Evolutionary conservation across 306 rosid species (phyloP).

Genomic region (Rubus idaeus): DNA sequence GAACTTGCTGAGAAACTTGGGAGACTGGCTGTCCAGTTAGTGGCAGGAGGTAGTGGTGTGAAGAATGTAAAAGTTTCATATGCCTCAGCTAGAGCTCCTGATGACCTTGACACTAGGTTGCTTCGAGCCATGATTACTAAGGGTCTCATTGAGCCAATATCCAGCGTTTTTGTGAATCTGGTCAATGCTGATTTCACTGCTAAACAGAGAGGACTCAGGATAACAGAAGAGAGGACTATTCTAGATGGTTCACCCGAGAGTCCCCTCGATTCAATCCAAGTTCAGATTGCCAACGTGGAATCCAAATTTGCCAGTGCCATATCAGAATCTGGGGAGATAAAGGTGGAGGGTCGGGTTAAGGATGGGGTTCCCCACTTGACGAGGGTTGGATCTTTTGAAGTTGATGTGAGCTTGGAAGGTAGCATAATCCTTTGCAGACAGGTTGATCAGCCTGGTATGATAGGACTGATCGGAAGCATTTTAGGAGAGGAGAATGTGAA

Average conservation of each 20-base stretch:
- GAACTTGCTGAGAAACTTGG: slow-evolving; percentile 93
- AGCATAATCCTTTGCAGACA: slow-evolving; percentile 89
- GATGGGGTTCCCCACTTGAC: slow-evolving; percentile 92
- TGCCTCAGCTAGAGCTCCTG: slow-evolving; percentile 87
- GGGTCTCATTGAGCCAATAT: slow-evolving; percentile 97
- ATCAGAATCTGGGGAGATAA: slow-evolving; percentile 83
- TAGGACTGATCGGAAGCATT: slow-evolving; percentile 82
- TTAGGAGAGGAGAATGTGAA: slow-evolving; percentile 91
- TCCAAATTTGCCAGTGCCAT: slow-evolving; percentile 91
- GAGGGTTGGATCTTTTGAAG: slow-evolving; percentile 93
- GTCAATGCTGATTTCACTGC: slow-evolving; percentile 99
- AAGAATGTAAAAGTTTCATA: slow-evolving; percentile 86
- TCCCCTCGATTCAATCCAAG: slow-evolving; percentile 80
- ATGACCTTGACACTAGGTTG: slow-evolving; percentile 95
- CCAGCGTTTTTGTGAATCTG: slow-evolving; percentile 84
- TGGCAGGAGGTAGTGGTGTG: slow-evolving; percentile 97
- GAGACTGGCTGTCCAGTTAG: slow-evolving; percentile 91
- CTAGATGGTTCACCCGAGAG: slow-evolving; percentile 90
- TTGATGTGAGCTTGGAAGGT: slow-evolving; percentile 94
- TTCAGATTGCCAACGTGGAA: slow-evolving; percentile 94
- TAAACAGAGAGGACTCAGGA: slow-evolving; percentile 87
- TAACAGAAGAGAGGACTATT: slow-evolving; percentile 72
- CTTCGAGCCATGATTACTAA: slow-evolving; percentile 98
- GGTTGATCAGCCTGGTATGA: slow-evolving; percentile 98
- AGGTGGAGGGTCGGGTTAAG: slow-evolving; percentile 84